Percentiles rank a stretch among this genome's conserved stretches.
These are phyloP conservation scores for Neonectria faginata DNA, from an alignment of 2,329 filamentous ascomycete species.

Conservation along the genomic window DNA sequence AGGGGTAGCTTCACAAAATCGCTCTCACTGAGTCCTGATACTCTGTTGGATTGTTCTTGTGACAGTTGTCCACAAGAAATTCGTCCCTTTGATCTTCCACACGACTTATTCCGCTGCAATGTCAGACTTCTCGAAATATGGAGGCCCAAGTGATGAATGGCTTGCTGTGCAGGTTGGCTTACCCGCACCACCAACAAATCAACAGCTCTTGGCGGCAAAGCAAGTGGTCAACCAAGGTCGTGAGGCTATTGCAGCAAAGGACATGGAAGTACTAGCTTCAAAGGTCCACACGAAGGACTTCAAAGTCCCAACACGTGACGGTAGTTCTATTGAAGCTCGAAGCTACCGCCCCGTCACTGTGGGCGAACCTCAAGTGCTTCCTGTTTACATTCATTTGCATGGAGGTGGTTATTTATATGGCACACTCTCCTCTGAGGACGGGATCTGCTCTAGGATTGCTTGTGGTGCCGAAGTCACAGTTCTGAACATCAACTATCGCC, in stretches of 20 bases:
- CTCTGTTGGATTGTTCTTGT: neutral
- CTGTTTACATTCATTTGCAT: constrained; percentile 64
- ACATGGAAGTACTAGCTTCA: constrained; percentile 25
- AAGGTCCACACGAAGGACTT: constrained; percentile 52
- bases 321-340: constrained; percentile 27
- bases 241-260: constrained; percentile 26
- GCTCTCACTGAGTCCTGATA: neutral
- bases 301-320: constrained; percentile 28
- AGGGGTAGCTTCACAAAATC: no score
- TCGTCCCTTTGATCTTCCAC: neutral
- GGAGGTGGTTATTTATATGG: constrained; percentile 69
- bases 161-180: constrained; percentile 48
- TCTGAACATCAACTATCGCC: constrained; percentile 69
- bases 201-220: constrained; percentile 28
- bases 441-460: constrained; percentile 61
- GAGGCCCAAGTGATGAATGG: constrained; percentile 58
- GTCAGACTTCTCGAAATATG: constrained; percentile 52
- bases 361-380: constrained; percentile 52
- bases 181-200: constrained; percentile 8
- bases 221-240: constrained; percentile 21
- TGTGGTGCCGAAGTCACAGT: constrained; percentile 56
- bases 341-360: constrained; percentile 26
- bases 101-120: constrained; percentile 9
- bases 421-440: constrained; percentile 64
- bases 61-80: neutral